Evolutionary conservation across 768 basidiomycete species (phyloP), one percentile per base, ranked within the genome.

Genomic region (Strobilomyces echinocephalus): DNA sequence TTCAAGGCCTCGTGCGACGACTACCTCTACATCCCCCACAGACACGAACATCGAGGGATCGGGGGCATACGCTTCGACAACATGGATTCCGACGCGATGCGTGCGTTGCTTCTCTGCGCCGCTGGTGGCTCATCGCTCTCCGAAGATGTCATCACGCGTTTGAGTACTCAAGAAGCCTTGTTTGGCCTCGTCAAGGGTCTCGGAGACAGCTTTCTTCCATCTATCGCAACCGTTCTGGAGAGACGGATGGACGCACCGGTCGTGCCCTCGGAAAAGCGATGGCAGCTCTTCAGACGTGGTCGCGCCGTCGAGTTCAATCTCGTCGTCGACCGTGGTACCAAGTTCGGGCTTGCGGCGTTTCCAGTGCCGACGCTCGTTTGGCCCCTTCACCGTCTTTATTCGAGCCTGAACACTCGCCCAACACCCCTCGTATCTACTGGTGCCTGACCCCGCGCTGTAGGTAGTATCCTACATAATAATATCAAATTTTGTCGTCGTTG

Each of bases 241-340:
- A 61, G 64, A 46, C 67, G 76, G 16, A 71, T 65, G 50, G 49
- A 61, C 30, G 75, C 74, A 7, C 55, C 62, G 9, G 21, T 64
- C 34, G 31, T 54, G 8, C 52, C 52, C 12, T 33, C 33, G 8
- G 63, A 64, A 39, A 71, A 74, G 55, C 65, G 79, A 34, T 83
- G 80, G 81, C 82, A 82, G 55, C 72, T 79, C 56, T 49, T 83
- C 36, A 66, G 81, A 44, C 67, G 79, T 16, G 79, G 79, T 18
- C 72, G 77, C 9, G 76, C 80, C 59, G 78, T 80, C 47, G 79
- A 83, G 59, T 82, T 87, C 69, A 85, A 82, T 66, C 72, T 87
- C 52, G 78, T 84, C n/a, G 74, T 80, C 62, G 84, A 87, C 63
- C 73, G 85, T 38, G 86, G 84, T 5, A 85, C 85, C 16, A 84